These are phyloP conservation scores for Mortierella antarctica DNA, from an alignment of 192 early-diverging fungal species.

Conservation along the genomic window DNA sequence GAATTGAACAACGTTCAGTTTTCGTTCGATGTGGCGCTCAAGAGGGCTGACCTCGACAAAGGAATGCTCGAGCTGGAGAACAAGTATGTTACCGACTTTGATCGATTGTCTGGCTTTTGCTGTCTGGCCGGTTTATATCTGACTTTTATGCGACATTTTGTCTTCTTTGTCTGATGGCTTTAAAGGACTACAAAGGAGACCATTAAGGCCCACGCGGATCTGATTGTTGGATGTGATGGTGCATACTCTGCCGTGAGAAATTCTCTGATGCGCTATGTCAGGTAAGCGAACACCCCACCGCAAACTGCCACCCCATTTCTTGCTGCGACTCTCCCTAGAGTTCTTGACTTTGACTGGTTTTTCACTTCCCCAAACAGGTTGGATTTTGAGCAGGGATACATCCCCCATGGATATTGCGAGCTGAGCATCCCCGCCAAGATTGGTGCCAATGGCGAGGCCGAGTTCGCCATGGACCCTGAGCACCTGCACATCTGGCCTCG, in stretches of 20 bases:
- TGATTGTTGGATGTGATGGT: constrained; percentile 92
- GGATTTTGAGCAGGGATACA: constrained; percentile 90
- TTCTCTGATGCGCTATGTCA: constrained; percentile 81
- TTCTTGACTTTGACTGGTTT: not conserved
- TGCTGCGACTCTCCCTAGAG: not conserved
- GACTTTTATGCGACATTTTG: not conserved
- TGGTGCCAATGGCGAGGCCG: constrained; percentile 61
- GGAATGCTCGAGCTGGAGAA: constrained; percentile 63
- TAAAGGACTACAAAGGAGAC: constrained; percentile 54
- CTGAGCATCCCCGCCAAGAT: constrained; percentile 82
- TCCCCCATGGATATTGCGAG: constrained; percentile 93
- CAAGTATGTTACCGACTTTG: constrained; percentile 35
- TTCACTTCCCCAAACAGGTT: constrained; percentile 56
- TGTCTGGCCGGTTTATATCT: not conserved
- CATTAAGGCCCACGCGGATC: constrained; percentile 67
- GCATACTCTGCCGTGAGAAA: constrained; percentile 84
- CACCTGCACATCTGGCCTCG: constrained; percentile 99
- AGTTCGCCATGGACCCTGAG: constrained; percentile 87
- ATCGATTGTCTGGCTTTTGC: constrained; percentile 34
- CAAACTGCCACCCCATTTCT: not conserved
- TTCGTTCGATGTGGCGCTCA: constrained; percentile 80
- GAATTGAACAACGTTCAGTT: constrained; percentile 73
- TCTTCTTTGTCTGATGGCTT: not conserved
- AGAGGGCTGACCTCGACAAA: constrained; percentile 77
- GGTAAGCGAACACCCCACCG: constrained; percentile 54